Base-by-base conservation (phyloP, 2,329 filamentous ascomycete genomes). In the Trichophyton equinum region DNA sequence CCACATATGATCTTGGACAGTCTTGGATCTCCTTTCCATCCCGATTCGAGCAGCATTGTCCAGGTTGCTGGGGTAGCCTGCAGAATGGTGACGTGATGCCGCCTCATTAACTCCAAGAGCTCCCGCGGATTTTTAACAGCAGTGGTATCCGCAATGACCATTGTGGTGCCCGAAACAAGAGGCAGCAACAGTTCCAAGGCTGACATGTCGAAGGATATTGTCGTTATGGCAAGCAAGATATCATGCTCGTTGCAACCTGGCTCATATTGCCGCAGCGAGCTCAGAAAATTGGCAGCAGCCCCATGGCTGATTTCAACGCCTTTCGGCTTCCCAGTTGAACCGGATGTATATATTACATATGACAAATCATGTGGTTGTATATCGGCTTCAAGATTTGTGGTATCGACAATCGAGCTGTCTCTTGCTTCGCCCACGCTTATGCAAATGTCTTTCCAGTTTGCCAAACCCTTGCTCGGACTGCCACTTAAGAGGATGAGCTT, bases 301-400 rank as follows among this genome's bases (percentile, higher is more conserved):
- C 58, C 25, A 53, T 73, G 68, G 2, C 38, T 67, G 20, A 64
- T 30, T 2, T 77, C 61, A 20, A 79, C 71, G 3, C 76, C 76
- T 65, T 79, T 79, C 1, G 78, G 77, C 0, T 47, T 67, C 1
- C 68, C 68, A 1, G 69, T 70, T 0, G 66, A 64, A 4, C 69
- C 69, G 61, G 67, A 69, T 3, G 68, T 69, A 58, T 65, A 78
- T 1, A 78, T 63, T 2, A 77, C 65, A 1, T 42, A 72, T 68
- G 8, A 73, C 69, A 8, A 68, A 67, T 46, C 72, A 67, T 60
- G 70, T 68, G 15, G 68, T 69, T 64, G 68, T 4, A 64, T 44
- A 56, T 2, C 62, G 56, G 56, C 60, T 64, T 6, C 58, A 59
- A 27, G 42, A 22, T 62, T 51, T 33, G 44, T 38, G 9, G 38